Base-by-base conservation (phyloP, 495 filamentous ascomycete genomes). In the Aspergillus funiculosus region DNA sequence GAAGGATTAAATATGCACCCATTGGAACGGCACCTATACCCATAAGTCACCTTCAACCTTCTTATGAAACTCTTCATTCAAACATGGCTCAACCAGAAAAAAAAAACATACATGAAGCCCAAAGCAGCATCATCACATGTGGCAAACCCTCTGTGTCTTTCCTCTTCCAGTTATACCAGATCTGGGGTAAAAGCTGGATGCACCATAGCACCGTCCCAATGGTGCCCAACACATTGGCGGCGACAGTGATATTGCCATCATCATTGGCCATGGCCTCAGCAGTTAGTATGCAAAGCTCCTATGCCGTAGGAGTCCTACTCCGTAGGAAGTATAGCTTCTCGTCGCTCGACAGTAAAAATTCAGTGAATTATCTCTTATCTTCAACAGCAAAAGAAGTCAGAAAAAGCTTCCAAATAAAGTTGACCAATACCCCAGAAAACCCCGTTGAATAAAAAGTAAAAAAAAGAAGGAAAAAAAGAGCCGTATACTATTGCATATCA, bases 91-190 rank as follows among this genome's bases (percentile, higher is more conserved):
- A 14, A 22, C 2, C 17, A 17, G 15, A 17, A 19, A 34, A 9
- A 14, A 32, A 14, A 11, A 43, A 50, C 75, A 42, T 59, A 85
- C 82, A 83, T 22, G 74, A 57, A 17, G 80, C 81, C 84, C 85
- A 89, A 1, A 88, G 59, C 43, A 87, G 79, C 76, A 87, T 81
- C 85, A 89, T 89, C 11, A 67, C 49, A 0, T 73, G 77, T 4
- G 85, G 85, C 1, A 89, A 68, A 0, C 85, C 85, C 29, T 87
- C 81, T 1, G 85, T 88, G 38, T 75, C 75, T 53, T 89, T 89
- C 8, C 64, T 71, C 7, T 69, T 67, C 73, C 78, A 86, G 58
- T 86, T 89, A 46, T 77, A 73, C 82, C 82, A 87, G 63, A 87
- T 83, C 50, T 78, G 75, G 1, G 75, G 75, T 25, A 76, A 53